These are phyloP conservation scores for Nemophila menziesii DNA, from an alignment of 257 asterid species.

Conservation along the genomic window DNA sequence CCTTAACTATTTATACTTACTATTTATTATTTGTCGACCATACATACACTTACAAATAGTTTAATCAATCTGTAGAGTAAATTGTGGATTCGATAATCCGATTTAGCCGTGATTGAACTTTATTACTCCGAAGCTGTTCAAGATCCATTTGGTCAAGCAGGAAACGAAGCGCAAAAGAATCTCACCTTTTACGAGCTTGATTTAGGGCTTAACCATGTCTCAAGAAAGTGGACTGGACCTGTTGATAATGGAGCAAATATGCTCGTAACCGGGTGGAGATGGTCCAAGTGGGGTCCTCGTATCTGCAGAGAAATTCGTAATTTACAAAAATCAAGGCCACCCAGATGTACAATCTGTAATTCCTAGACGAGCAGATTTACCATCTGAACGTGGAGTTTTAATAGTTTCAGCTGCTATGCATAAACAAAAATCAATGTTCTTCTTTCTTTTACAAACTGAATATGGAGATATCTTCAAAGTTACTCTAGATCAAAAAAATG, in stretches of 20 bases:
- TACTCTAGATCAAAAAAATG: slow-evolving; percentile 73
- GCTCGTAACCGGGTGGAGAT: slow-evolving; percentile 98
- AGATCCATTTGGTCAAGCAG: slow-evolving; percentile 96
- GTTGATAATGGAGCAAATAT: slow-evolving; percentile 96
- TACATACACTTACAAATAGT: no score
- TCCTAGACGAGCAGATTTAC: slow-evolving; percentile 90
- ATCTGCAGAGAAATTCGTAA: slow-evolving; percentile 92
- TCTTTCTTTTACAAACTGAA: slow-evolving; percentile 95
- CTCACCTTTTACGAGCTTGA: slow-evolving; percentile 91
- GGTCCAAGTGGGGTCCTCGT: slow-evolving; percentile 99
- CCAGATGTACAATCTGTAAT: slow-evolving; percentile 90
- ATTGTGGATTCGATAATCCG: slow-evolving; percentile 96
- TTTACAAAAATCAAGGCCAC: slow-evolving; percentile 94
- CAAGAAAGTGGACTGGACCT: slow-evolving; percentile 95
- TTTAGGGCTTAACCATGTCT: slow-evolving; percentile 94
- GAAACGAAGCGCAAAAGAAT: slow-evolving; percentile 78
- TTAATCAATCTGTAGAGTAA: slow-evolving; percentile 80
- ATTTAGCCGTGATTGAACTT: slow-evolving; percentile 94
- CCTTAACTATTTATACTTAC: no score
- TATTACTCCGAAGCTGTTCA: slow-evolving; percentile 95
- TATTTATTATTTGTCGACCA: no score
- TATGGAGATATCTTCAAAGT: slow-evolving; percentile 91
- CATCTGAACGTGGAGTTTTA: slow-evolving; percentile 94
- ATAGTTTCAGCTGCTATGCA: slow-evolving; percentile 93
- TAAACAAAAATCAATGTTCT: slow-evolving; percentile 91